phyloP scores from a whole-genome alignment of 2,329 filamentous ascomycete species.

The Periconia sp. region DNA sequence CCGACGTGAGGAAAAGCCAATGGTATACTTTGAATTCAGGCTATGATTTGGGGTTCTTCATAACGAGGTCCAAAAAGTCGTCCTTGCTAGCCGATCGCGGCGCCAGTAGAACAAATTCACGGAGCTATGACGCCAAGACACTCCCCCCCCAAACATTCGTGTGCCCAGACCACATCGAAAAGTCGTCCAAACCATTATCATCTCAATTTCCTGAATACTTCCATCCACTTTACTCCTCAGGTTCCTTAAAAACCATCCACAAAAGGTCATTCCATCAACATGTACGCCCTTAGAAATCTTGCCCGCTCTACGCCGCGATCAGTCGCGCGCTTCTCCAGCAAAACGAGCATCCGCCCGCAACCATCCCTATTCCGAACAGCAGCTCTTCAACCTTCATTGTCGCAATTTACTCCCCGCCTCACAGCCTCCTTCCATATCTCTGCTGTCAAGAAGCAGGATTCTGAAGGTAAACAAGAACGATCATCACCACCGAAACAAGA shows the following conservation, averaged over 20 bases:
- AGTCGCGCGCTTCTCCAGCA: constrained; percentile 44
- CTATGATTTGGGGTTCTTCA: neutral
- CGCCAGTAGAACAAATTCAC: constrained; percentile 7
- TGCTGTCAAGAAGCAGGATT: constrained; percentile 37
- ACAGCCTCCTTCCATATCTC: constrained; percentile 49
- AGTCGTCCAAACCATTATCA: constrained; percentile 11
- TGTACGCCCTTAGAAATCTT: constrained; percentile 50
- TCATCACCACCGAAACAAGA: neutral
- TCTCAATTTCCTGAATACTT: neutral
- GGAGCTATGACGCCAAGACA: constrained; percentile 5
- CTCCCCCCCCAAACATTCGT: constrained; percentile 15
- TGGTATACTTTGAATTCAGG: neutral
- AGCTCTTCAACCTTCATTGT: constrained; percentile 38
- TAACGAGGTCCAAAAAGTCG: neutral
- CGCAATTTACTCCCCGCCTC: constrained; percentile 32
- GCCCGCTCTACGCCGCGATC: constrained; percentile 49
- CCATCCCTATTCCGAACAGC: constrained; percentile 37
- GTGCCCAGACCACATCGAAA: constrained; percentile 20
- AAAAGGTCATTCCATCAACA: constrained; percentile 22
- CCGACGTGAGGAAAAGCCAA: neutral
- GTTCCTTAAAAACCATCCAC: constrained; percentile 2
- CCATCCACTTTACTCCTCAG: neutral
- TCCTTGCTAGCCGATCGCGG: constrained; percentile 1
- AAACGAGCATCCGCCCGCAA: constrained; percentile 37
- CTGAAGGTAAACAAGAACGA: constrained; percentile 16